Percentiles rank a stretch among this genome's conserved stretches.
These are phyloP conservation scores for Oenanthe javanica DNA, from an alignment of 140 eudicot genomes.

Conservation along the genomic window DNA sequence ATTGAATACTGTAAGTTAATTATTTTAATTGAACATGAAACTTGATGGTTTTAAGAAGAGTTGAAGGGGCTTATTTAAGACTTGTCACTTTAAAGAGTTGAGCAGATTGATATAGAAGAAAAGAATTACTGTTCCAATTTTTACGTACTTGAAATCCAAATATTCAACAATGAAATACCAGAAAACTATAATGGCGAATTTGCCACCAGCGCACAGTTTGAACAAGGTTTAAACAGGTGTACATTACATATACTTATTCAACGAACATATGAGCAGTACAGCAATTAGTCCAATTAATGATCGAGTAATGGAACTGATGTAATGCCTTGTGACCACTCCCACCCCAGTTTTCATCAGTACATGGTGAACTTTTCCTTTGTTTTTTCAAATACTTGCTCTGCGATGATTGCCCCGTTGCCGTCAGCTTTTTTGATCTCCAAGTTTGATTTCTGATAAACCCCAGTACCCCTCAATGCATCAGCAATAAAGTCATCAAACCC, in stretches of 20 bases:
- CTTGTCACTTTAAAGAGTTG: neutral
- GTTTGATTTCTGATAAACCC: conserved; percentile 46
- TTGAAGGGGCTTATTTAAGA: too few relatives aligned
- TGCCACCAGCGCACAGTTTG: neutral
- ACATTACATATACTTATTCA: neutral
- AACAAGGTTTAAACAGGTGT: neutral
- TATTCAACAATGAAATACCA: neutral
- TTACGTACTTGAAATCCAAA: neutral
- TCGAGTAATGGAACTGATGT: neutral
- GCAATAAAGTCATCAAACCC: conserved; percentile 62
- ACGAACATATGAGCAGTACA: neutral
- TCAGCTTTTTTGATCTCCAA: conserved; percentile 61
- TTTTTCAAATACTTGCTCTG: conserved; percentile 62
- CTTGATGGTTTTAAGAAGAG: too few relatives aligned
- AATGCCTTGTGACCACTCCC: neutral
- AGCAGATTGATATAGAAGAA: neutral
- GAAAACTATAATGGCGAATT: neutral
- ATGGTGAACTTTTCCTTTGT: conserved; percentile 43
- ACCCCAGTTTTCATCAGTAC: conserved; percentile 19
- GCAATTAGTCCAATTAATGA: conserved; percentile 5
- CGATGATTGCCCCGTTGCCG: conserved; percentile 40
- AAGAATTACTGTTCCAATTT: neutral
- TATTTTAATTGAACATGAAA: too few relatives aligned
- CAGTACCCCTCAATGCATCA: conserved; percentile 66
- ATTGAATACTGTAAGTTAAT: neutral